phyloP scores from a whole-genome alignment of 441 rosid genomes.

The Macaranga tanarius region DNA sequence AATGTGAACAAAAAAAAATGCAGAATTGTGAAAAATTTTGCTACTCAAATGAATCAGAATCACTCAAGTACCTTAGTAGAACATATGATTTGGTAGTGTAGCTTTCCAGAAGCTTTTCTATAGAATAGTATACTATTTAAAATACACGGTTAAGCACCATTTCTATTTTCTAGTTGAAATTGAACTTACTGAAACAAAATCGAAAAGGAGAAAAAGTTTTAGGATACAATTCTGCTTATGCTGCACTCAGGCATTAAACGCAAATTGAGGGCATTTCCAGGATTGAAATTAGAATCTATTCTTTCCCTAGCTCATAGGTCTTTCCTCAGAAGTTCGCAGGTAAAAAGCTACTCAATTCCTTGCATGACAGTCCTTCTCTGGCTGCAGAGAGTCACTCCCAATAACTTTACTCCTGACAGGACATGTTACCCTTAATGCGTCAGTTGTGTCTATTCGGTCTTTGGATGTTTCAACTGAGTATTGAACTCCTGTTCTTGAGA shows the following conservation, averaged over 20 bases:
- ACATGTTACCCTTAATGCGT: background rate
- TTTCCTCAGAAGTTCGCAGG: background rate
- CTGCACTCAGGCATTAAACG: background rate
- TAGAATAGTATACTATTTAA: too few species aligned
- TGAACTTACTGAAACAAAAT: background rate
- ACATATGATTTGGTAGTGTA: too few species aligned
- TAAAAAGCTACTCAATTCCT: background rate
- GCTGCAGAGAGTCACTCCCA: too few species aligned
- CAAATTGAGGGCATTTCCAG: background rate
- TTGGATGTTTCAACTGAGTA: slow-evolving; percentile 1
- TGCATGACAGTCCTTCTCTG: too few species aligned
- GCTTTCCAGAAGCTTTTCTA: too few species aligned
- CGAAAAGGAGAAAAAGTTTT: background rate
- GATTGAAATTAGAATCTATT: background rate
- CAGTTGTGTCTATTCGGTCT: background rate
- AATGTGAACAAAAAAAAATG: too few species aligned
- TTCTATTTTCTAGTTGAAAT: background rate
- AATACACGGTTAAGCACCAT: background rate
- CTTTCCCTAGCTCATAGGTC: background rate
- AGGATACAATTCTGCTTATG: background rate
- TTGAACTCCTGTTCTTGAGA: background rate
- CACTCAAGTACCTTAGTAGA: too few species aligned
- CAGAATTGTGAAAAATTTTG: too few species aligned
- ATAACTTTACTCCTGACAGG: background rate
- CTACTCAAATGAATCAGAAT: too few species aligned